Base-by-base conservation (phyloP, 306 rosid species). In the Quercus parvula region DNA sequence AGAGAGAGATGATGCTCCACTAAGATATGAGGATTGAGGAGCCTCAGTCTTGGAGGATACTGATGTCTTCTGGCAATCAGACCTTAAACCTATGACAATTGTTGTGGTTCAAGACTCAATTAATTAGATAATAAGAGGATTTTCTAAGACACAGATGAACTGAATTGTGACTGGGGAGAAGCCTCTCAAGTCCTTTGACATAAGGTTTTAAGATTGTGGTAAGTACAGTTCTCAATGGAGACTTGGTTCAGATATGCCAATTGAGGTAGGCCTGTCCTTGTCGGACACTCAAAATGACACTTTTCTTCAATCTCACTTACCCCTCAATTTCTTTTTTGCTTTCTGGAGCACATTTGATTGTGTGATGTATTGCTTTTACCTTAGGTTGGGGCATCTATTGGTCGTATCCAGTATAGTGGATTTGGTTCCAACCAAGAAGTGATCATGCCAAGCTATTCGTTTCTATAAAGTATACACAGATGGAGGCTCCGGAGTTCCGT, bases 381-480 rank as follows among this genome's bases (percentile, higher is more conserved):
- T 83, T 94, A 94, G 99, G 99, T 94, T 84, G 95, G 88, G 87
- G 87, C 82, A 77, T 83, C 87, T 84, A 81, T 82, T 87, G 91
- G 69, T 78, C 79, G 79, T 81, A 79, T 87, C 88, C 90, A 87
- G 81, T 89, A 80, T 91, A 92, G 89, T 88, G 94, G 89, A 89
- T 82, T 87, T 88, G 93, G 86, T 88, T 90, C 88, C 67, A 76
- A 82, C 85, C 90, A 82, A 86, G 92, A 88, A 90, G 90, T 80
- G 96, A 85, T 86, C 86, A 76, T 85, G 90, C 86, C 70, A 83
- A 77, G 78, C 84, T 71, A 82, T 75, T 83, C 86, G 79, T 82
- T 89, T 78, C 84, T 76, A 69, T 79, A 81, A 78, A 78, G 83
- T 78, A 69, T 79, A 80, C 80, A 78, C 87, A 67, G 85, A 86